These are phyloP conservation scores for Phylloporus sp. DNA, from an alignment of 768 basidiomycete genomes.

Conservation along the genomic window DNA sequence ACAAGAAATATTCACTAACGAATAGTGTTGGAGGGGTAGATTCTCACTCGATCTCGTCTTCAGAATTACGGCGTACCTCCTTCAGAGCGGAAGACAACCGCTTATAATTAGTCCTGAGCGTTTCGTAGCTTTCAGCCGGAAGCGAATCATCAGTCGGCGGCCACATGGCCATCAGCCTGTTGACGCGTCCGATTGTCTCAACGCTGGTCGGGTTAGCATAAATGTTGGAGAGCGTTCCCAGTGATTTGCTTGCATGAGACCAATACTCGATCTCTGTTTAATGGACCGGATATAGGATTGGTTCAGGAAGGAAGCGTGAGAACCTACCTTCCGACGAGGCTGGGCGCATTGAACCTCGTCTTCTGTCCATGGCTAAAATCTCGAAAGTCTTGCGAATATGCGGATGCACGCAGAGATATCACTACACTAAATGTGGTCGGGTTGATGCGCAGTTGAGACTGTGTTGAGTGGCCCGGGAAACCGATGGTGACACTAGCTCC, in stretches of 20 bases:
- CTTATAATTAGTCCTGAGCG: constrained; percentile 56
- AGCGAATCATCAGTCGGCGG: constrained; percentile 65
- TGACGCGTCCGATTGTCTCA: constrained; percentile 68
- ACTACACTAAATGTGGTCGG: constrained; percentile 6
- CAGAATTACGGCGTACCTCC: constrained; percentile 54
- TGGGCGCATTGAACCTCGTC: constrained; percentile 58
- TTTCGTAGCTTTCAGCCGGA: constrained; percentile 62
- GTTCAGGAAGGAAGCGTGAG: constrained; percentile 16
- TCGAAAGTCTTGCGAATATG: background rate
- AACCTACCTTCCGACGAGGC: constrained; percentile 71
- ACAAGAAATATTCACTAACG: constrained; percentile 5
- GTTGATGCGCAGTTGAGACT: background rate
- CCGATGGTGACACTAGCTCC: background rate
- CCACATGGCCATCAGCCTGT: constrained; percentile 67
- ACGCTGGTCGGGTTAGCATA: constrained; percentile 44
- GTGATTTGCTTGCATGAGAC: constrained; percentile 59
- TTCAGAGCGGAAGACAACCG: constrained; percentile 57
- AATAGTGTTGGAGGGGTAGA: background rate
- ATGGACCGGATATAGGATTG: constrained; percentile 4
- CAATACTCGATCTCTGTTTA: constrained; percentile 68
- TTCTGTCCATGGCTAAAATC: constrained; percentile 53
- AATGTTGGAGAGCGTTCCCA: constrained; percentile 50
- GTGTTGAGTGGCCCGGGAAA: constrained; percentile 6
- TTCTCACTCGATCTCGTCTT: constrained; percentile 61
- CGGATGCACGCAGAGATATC: constrained; percentile 1